phyloP scores from a whole-genome alignment of 2,329 filamentous ascomycete species.

The Penicillium sp. region DNA sequence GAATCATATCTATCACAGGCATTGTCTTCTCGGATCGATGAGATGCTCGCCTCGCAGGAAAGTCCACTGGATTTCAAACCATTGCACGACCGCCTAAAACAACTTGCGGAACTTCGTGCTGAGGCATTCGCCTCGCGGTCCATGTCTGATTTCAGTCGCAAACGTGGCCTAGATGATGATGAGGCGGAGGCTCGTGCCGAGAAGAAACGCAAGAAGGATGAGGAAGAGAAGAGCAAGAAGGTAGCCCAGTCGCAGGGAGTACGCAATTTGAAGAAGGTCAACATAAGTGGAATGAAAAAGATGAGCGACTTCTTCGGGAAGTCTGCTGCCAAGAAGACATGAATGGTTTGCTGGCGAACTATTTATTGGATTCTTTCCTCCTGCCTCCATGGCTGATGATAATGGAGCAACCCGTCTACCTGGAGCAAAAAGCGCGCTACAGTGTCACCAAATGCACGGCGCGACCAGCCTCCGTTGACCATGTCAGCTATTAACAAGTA shows the following conservation, averaged over 20 bases:
- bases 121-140: conserved; percentile 67
- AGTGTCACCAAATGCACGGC: background rate
- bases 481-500: background rate
- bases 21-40: conserved; percentile 38
- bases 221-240: conserved; percentile 83
- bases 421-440: background rate
- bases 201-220: conserved; percentile 80
- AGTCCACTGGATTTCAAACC: conserved; percentile 63
- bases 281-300: conserved; percentile 93
- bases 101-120: conserved; percentile 63
- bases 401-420: background rate
- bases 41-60: conserved; percentile 34
- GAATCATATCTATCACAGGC: conserved; percentile 46
- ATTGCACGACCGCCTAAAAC: conserved; percentile 64
- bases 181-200: conserved; percentile 56
- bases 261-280: conserved; percentile 79
- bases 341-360: conserved; percentile 4
- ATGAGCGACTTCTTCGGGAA: conserved; percentile 91
- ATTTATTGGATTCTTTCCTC: background rate
- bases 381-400: background rate
- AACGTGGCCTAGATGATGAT: conserved; percentile 42
- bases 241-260: conserved; percentile 68
- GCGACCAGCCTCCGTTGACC: background rate
- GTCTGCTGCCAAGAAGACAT: conserved; percentile 36
- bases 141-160: conserved; percentile 43